Base-by-base conservation (phyloP, 2,329 filamentous ascomycete genomes). In the Aspergillus piperis region DNA sequence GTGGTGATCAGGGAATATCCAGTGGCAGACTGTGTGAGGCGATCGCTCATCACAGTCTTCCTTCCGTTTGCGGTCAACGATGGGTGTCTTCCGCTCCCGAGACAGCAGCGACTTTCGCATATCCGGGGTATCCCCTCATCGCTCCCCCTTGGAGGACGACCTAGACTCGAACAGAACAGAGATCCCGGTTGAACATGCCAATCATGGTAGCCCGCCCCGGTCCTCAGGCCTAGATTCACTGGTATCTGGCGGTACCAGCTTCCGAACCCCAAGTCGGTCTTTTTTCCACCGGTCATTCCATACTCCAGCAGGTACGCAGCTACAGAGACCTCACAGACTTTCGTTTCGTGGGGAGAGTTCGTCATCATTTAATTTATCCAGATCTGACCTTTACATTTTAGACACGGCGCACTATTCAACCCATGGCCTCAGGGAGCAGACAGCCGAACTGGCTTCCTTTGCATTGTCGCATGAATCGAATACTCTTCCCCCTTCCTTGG, bases 401-500 rank as follows among this genome's bases (percentile, higher is more conserved):
- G 90, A 94, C 71, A 89, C 86, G 67, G 84, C 86, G 17, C 86
- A 91, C 68, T 90, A 91, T 75, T 90, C 91, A 41, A 84, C 83
- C 36, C 86, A 88, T 61, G 90, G 88, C 65, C 89, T 96, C 42
- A 89, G 92, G 64, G 89, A 95, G 76, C 89, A 95, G 72, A 96
- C 92, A 2, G 91, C 92, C 54, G 91, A 96, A 76, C 82, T 96
- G 59, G 92, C 92, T 47, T 91, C 86, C 17, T 92, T 93, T 73
- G 88, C 91, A 53, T 83, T 96, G 27, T 88, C 88, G 25, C 66
- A 65, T n/a, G 66, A 71, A 36, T 62, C 66, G 11, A 68, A 65
- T 23, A 68, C 70, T 57, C 61, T 73, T 11, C 71, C 72, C 1
- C 67, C 64, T 8, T 66, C 68, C 25, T 62, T 74, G 42, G 71